phyloP scores from a whole-genome alignment of 192 early-diverging fungal genomes.

The Coemansia sp. region DNA sequence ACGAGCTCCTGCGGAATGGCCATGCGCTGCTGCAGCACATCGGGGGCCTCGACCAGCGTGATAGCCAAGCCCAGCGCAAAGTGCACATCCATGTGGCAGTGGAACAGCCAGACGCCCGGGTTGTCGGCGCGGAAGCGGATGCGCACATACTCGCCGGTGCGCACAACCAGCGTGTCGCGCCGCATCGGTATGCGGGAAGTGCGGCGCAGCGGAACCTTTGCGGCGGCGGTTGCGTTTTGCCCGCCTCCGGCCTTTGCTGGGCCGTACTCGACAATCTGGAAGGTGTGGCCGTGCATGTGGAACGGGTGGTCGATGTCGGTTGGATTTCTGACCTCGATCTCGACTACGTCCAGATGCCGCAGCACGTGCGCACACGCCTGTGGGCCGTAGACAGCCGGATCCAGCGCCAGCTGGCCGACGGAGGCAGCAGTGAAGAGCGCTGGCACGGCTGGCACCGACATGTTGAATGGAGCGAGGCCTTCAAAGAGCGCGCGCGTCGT shows the following conservation, averaged over 20 bases:
- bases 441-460: conserved; percentile 56
- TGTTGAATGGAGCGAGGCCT: conserved; percentile 45
- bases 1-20: conserved; percentile 53
- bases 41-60: conserved; percentile 70
- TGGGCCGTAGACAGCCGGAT: conserved; percentile 61
- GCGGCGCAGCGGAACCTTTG: conserved; percentile 26
- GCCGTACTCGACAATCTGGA: conserved; percentile 27
- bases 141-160: conserved; percentile 57
- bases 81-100: conserved; percentile 67
- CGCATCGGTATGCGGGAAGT: conserved; percentile 26
- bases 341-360: conserved; percentile 59
- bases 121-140: conserved; percentile 78
- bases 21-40: conserved; percentile 54
- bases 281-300: conserved; percentile 17
- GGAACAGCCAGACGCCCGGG: conserved; percentile 78
- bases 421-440: conserved; percentile 63
- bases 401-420: conserved; percentile 50
- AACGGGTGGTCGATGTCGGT: conserved; percentile 8
- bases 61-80: conserved; percentile 70
- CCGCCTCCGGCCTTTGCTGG: neutral
- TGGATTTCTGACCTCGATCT: conserved; percentile 26
- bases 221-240: neutral
- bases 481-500: neutral
- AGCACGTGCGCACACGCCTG: conserved; percentile 62
- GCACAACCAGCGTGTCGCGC: conserved; percentile 72